Base-by-base conservation (phyloP, 2,329 filamentous ascomycete genomes). In the Lasiodiplodia gonubiensis region DNA sequence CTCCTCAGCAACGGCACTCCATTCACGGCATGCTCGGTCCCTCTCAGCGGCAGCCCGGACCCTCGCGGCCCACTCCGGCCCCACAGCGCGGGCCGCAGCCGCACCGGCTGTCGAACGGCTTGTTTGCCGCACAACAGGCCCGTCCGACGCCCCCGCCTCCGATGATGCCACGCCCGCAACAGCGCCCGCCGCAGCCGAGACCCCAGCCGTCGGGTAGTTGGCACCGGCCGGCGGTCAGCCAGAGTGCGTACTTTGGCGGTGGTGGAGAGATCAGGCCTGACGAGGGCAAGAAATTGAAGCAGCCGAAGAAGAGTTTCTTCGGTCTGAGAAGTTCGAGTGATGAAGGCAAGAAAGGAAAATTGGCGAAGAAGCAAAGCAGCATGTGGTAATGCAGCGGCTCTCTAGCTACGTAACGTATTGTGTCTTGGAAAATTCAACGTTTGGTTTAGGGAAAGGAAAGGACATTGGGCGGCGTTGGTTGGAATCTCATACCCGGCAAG, bases 301-400 rank as follows among this genome's bases (percentile, higher is more conserved):
- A 77, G 71, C 78, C 76, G 54, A 70, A 70, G 71, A 79, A 78
- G 72, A 79, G 77, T 35, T 78, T 80, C 67, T 80, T 77, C 74
- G 74, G 77, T 0, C 46, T 79, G 59, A 67, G 78, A 53, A 76
- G 73, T 33, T 71, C 69, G 27, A 77, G 77, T 59, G 76, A 78
- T 51, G 48, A 67, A 10, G 27, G 37, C 1, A 52, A 42, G 25
- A 46, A 46, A 14, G 66, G 51, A 1, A 46, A 46, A 52, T 69
- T 82, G 69, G 74, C 73, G 67, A 82, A 82, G 74, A 82, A 82
- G 72, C 74, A 78, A 67, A 81, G 80, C 69, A 77, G 79, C 55
- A 79, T 82, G 76, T 82, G 81, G 72, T 82, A 52, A 30, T 48
- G 33, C 30, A 23, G n/a, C 14, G 4, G 42, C 18, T 11, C 42